Evolutionary conservation across 352 stramenopile genomes (phyloP), one percentile per base, ranked within the genome.

Genomic region (Globisporangium echinulatum): DNA sequence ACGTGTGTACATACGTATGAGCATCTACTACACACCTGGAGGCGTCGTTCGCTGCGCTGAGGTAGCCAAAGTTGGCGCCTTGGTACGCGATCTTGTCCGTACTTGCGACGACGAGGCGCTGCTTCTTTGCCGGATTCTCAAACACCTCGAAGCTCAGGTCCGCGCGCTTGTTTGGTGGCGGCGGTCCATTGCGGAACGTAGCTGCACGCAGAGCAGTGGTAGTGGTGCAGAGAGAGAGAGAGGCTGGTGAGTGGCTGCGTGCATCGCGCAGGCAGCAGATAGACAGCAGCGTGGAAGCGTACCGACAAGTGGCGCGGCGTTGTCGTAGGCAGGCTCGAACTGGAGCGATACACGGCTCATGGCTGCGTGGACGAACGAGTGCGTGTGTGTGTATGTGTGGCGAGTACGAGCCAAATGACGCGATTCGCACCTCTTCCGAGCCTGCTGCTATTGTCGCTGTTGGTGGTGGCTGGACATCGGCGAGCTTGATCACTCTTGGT

Each of bases 41-140:
- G 52, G 71, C 82, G 64, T 94, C 84, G 61, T 91, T 84, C 39
- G 69, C 74, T 7, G 82, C 64, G 50, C 78, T 77, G 43, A 90
- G 66, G 70, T 94, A 90, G 54, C 84, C 84, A 64, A 94, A 94
- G 67, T 94, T 94, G 52, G 84, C 84, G 48, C 78, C 84, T 58
- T 94, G 84, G 61, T 92, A 94, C 67, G 79, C 79, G 54, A 94
- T 78, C 56, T 86, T 90, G 48, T 94, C 80, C 2, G 76, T 85
- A 52, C 75, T 90, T 25, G 84, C 72, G 25, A 94, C 69, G 49
- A 94, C 82, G 33, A 94, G 66, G 33, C 80, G 80, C 64, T 91
- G 79, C 68, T 94, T 94, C 67, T 92, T 94, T 25, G 67, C 67
- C 1, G 73, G 49, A 60, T 94, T 88, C 67, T 94, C 82, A 62